phyloP scores from a whole-genome alignment of 2,329 filamentous ascomycete genomes.

The Verticillium zaregamsianum region DNA sequence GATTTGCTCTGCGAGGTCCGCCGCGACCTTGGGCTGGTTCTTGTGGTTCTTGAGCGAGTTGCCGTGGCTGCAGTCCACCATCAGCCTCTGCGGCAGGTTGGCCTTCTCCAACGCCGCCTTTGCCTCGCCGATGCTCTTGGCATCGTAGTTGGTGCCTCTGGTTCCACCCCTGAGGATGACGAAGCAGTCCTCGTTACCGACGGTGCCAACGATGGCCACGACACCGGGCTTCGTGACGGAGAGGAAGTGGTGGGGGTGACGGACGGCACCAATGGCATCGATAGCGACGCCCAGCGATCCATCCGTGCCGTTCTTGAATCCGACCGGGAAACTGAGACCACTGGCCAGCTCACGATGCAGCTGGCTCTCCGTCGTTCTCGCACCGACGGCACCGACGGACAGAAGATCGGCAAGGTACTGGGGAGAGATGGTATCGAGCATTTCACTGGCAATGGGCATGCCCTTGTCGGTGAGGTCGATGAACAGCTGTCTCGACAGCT shows the following conservation, averaged over 20 bases:
- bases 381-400: conserved; percentile 88
- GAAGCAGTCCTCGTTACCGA: conserved; percentile 95
- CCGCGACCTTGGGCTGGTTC: conserved; percentile 94
- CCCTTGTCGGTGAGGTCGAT: conserved; percentile 86
- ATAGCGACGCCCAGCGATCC: conserved; percentile 85
- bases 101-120: conserved; percentile 75
- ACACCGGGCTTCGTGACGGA: conserved; percentile 96
- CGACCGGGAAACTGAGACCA: conserved; percentile 92
- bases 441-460: conserved; percentile 95
- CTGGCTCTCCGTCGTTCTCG: conserved; percentile 95
- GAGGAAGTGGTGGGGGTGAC: conserved; percentile 92
- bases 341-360: conserved; percentile 92
- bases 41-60: conserved; percentile 95
- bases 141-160: conserved; percentile 91
- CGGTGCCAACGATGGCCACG: conserved; percentile 89
- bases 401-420: conserved; percentile 94
- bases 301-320: conserved; percentile 99
- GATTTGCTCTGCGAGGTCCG: conserved; percentile 77
- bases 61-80: conserved; percentile 98
- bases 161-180: conserved; percentile 91
- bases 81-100: conserved; percentile 71
- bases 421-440: conserved; percentile 96
- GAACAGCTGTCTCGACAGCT: conserved; percentile 83
- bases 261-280: conserved; percentile 90
- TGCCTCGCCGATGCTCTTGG: conserved; percentile 75